Conservation (phyloP, 306 rosid genomes). For the Luffa acutangula region DNA sequence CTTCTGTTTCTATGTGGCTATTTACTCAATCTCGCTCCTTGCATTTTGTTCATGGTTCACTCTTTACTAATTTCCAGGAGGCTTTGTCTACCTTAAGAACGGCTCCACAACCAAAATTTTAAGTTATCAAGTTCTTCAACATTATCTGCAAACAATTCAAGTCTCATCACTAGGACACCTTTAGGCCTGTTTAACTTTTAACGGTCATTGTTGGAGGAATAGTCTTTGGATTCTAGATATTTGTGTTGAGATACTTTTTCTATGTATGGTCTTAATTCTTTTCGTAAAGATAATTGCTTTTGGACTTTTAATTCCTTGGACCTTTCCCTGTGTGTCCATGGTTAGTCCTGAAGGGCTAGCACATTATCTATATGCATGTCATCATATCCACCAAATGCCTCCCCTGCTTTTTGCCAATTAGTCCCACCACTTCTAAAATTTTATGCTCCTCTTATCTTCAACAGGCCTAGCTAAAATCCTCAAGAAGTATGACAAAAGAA, state of each 20-base stretch:
- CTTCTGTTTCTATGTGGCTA: neutral
- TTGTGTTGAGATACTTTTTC: neutral
- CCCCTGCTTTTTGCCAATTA: neutral
- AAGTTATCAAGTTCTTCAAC: neutral
- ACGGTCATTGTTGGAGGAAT: neutral
- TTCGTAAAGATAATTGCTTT: neutral
- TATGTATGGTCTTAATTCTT: neutral
- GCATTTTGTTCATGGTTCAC: neutral
- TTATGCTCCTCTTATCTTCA: slow-evolving; percentile 3
- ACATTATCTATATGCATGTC: neutral
- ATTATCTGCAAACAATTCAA: neutral
- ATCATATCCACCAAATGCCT: neutral
- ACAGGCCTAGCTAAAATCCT: slow-evolving; percentile 89
- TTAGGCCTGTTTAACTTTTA: neutral
- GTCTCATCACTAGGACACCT: neutral
- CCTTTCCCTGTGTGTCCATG: neutral
- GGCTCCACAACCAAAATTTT: neutral
- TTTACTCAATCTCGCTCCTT: neutral
- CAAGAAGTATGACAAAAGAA: slow-evolving; percentile 95
- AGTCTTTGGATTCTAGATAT: neutral
- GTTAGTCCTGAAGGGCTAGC: neutral
- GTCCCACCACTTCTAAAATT: neutral
- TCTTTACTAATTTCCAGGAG: neutral
- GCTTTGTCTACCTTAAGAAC: neutral
- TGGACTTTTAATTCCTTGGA: neutral